Percentiles rank a stretch among this genome's conserved stretches.
Conservation (phyloP, 768 basidiomycete genomes). For the Panaeolus papilionaceus region DNA sequence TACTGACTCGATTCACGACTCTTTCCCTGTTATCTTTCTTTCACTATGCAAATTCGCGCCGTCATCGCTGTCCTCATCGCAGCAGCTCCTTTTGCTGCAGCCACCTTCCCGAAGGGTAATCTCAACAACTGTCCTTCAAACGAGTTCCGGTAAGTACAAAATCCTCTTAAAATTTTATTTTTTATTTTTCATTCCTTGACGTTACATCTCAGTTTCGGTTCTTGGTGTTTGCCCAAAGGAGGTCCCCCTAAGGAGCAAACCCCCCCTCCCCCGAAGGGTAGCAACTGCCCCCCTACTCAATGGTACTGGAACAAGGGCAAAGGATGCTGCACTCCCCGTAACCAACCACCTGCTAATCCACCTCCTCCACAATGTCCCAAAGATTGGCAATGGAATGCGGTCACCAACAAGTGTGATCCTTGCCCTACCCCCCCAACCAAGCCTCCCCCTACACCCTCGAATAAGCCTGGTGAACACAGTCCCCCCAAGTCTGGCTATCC, state of each 20-base stretch:
- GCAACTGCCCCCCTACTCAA: constrained; percentile 48
- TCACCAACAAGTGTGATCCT: constrained; percentile 48
- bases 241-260: constrained; percentile 36
- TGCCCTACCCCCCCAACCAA: constrained; percentile 26
- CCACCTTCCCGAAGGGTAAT: constrained; percentile 29
- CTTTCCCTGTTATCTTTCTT: neutral
- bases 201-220: constrained; percentile 37
- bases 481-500: constrained; percentile 21
- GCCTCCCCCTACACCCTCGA: constrained; percentile 34
- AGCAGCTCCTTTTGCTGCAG: constrained; percentile 39
- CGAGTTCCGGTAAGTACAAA: constrained; percentile 36
- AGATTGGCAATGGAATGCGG: constrained; percentile 52
- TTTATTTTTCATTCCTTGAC: neutral
- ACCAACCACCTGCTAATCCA: constrained; percentile 42
- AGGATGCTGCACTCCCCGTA: constrained; percentile 59
- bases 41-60: constrained; percentile 32
- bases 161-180: neutral
- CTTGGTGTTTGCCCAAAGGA: constrained; percentile 53
- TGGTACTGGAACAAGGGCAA: constrained; percentile 57
- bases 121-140: constrained; percentile 30
- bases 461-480: constrained; percentile 33
- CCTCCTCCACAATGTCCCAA: constrained; percentile 58
- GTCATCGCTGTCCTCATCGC: constrained; percentile 41
- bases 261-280: constrained; percentile 54
- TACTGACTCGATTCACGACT: constrained; percentile 1